These are phyloP conservation scores for Nicotiana obtusifolia DNA, from an alignment of 257 asterid species.

Conservation along the genomic window DNA sequence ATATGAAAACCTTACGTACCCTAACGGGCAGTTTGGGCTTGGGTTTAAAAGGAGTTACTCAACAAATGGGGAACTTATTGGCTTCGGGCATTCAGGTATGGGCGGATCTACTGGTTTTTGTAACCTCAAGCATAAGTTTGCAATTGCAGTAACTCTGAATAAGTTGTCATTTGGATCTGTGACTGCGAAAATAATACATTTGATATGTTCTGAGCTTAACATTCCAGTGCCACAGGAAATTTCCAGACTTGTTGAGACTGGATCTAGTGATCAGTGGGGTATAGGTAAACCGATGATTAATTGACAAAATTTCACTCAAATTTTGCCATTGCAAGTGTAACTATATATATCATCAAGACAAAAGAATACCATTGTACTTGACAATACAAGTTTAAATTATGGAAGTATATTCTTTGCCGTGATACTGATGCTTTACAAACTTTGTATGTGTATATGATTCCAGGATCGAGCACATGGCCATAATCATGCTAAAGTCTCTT, in stretches of 20 bases:
- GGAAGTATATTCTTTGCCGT: background rate
- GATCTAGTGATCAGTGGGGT: conserved; percentile 29
- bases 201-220: conserved; percentile 78
- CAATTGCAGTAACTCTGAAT: conserved; percentile 73
- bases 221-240: conserved; percentile 74
- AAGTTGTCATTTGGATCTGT: conserved; percentile 79
- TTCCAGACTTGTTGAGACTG: conserved; percentile 46
- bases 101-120: conserved; percentile 94
- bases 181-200: conserved; percentile 67
- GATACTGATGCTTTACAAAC: background rate
- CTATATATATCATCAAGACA: background rate
- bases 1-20: conserved; percentile 50
- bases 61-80: conserved; percentile 52
- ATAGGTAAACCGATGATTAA: conserved; percentile 57
- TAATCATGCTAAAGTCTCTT: background rate
- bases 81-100: conserved; percentile 92
- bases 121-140: conserved; percentile 59
- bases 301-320: conserved; percentile 19
- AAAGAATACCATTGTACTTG: background rate
- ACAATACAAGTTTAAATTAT: background rate
- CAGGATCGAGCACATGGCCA: background rate
- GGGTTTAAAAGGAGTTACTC: conserved; percentile 76
- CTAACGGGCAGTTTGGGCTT: conserved; percentile 71
- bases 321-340: background rate
- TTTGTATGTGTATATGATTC: background rate